Evolutionary conservation across 768 basidiomycete species (phyloP).

Genomic region (Phlebiopsis flavidoalba): DNA sequence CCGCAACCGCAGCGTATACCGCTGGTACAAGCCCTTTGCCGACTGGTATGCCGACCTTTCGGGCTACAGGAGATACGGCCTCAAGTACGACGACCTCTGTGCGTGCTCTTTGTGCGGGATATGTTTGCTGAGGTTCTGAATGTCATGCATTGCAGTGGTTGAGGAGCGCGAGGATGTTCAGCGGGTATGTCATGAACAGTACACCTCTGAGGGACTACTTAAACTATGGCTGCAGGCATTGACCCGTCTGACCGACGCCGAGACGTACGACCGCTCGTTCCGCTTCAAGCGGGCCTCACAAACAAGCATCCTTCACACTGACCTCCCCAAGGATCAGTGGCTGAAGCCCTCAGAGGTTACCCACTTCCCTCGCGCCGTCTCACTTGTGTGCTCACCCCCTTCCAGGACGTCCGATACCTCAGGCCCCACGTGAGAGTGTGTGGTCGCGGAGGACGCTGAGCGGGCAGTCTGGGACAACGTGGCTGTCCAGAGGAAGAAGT

Average conservation of each 20-base stretch:
- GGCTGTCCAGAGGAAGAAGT: slow-evolving; percentile 55
- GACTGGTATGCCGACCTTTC: slow-evolving; percentile 75
- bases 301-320: slow-evolving; percentile 69
- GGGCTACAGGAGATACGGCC: slow-evolving; percentile 84
- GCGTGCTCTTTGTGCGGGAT: slow-evolving; percentile 30
- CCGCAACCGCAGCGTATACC: slow-evolving; percentile 61
- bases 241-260: slow-evolving; percentile 67
- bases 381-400: neutral
- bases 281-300: slow-evolving; percentile 85
- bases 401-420: slow-evolving; percentile 88
- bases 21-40: slow-evolving; percentile 71
- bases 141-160: slow-evolving; percentile 41
- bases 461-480: slow-evolving; percentile 77
- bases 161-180: slow-evolving; percentile 79
- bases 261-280: slow-evolving; percentile 87
- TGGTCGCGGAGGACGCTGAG: slow-evolving; percentile 73
- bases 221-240: slow-evolving; percentile 58
- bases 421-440: slow-evolving; percentile 69
- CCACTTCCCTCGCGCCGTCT: neutral
- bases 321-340: slow-evolving; percentile 82
- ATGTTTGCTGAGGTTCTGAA: slow-evolving; percentile 6
- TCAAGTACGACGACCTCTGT: slow-evolving; percentile 95
- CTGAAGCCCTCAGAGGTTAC: slow-evolving; percentile 67
- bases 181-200: slow-evolving; percentile 44
- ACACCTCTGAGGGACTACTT: neutral